Conservation (phyloP, 140 eudicot species). For the Senecio squalidus region DNA sequence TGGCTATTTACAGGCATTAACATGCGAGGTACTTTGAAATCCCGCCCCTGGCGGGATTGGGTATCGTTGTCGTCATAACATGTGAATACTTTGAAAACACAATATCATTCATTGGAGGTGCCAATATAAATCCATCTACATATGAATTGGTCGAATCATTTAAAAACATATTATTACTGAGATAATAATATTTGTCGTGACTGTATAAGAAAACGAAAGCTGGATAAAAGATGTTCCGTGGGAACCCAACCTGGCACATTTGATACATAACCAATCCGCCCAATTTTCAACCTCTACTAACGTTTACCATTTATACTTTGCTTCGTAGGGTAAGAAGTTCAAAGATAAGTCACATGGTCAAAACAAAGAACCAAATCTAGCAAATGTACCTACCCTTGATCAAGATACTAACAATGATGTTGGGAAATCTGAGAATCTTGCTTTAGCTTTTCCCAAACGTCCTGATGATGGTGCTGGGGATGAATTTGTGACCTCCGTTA, state of each 20-base stretch:
- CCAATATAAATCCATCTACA: neutral
- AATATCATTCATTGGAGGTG: neutral
- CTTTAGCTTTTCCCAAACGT: conserved; percentile 50
- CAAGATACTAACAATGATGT: conserved; percentile 73
- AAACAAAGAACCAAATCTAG: conserved; percentile 41
- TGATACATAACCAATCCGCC: neutral
- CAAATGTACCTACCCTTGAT: conserved; percentile 57
- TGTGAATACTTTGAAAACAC: neutral
- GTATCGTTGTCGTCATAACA: neutral
- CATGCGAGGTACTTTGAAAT: too few relatives aligned
- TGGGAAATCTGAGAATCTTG: conserved; percentile 41
- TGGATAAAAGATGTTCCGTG: too few relatives aligned
- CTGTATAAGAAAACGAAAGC: too few relatives aligned
- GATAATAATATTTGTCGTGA: too few relatives aligned
- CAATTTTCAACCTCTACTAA: neutral
- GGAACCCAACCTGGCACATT: neutral
- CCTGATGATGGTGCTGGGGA: conserved; percentile 85
- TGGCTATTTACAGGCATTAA: neutral
- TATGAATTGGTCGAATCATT: too few relatives aligned
- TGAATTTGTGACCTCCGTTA: conserved; percentile 79
- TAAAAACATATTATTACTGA: neutral
- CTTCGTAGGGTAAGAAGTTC: conserved; percentile 78
- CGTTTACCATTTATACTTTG: neutral
- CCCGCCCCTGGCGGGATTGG: too few relatives aligned
- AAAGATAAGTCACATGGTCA: conserved; percentile 67